These are phyloP conservation scores for Lactarius quietus DNA, from an alignment of 768 basidiomycete species.

Conservation along the genomic window DNA sequence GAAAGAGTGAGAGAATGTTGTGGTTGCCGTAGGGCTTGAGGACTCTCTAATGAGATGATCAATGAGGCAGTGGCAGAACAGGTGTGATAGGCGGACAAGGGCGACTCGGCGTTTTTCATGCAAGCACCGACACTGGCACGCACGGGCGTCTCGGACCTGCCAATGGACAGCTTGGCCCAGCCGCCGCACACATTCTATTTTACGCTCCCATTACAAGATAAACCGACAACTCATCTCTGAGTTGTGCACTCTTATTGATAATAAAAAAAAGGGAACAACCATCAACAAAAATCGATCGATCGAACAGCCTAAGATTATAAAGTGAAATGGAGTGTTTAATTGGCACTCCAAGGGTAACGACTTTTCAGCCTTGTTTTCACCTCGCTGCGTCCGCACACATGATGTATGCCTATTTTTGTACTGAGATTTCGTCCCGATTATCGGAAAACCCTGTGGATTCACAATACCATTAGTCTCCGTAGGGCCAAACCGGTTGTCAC, in stretches of 20 bases:
- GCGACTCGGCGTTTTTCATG: conserved; percentile 11
- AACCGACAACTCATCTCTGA: conserved; percentile 7
- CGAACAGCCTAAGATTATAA: conserved; percentile 2
- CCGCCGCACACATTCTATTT: neutral
- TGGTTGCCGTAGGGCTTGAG: conserved; percentile 11
- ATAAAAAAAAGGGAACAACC: conserved; percentile 2
- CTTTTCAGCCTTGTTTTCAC: conserved; percentile 4
- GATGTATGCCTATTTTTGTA: conserved; percentile 21
- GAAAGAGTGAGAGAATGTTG: conserved; percentile 3
- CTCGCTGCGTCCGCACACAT: neutral
- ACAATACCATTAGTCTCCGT: neutral
- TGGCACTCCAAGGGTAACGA: neutral
- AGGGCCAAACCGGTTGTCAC: conserved; percentile 9
- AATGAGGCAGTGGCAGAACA: neutral
- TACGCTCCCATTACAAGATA: neutral
- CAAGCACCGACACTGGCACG: neutral
- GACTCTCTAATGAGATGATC: conserved; percentile 7
- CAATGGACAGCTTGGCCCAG: neutral
- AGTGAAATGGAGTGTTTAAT: neutral
- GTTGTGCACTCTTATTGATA: conserved; percentile 16
- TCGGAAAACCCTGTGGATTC: conserved; percentile 17
- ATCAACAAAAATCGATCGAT: conserved; percentile 3
- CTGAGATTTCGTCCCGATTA: conserved; percentile 16
- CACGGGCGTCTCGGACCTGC: neutral
- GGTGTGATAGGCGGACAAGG: conserved; percentile 3